Evolutionary conservation across 352 stramenopile species (phyloP).

Genomic region (Phytophthora constricta): DNA sequence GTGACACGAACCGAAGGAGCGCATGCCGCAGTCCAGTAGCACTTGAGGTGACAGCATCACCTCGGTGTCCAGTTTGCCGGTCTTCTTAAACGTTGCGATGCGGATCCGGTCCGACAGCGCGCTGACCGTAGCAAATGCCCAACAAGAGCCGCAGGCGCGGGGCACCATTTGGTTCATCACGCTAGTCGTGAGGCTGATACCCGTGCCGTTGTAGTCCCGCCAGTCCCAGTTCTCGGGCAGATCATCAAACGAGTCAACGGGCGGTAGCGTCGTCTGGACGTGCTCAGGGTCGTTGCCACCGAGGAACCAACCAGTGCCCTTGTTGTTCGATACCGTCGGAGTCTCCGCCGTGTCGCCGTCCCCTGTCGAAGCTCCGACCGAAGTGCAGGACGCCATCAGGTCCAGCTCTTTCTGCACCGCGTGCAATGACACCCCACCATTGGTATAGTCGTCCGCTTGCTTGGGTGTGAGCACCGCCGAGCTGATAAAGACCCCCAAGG

Average conservation of each 20-base stretch:
- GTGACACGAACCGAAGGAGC: conserved; percentile 78
- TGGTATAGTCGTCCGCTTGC: conserved; percentile 45
- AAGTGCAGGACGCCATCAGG: conserved; percentile 52
- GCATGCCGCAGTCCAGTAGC: conserved; percentile 82
- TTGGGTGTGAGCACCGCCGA: conserved; percentile 31
- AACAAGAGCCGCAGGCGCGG: conserved; percentile 78
- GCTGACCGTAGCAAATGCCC: conserved; percentile 76
- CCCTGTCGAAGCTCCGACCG: conserved; percentile 15
- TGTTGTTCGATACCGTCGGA: conserved; percentile 24
- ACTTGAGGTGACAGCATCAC: conserved; percentile 73
- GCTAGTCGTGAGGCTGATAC: conserved; percentile 74
- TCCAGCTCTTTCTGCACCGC: conserved; percentile 61
- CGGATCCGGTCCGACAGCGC: conserved; percentile 82
- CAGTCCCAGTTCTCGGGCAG: conserved; percentile 78
- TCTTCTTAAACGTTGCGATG: conserved; percentile 72
- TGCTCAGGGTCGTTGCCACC: conserved; percentile 65
- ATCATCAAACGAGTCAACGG: conserved; percentile 60
- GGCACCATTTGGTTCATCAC: conserved; percentile 86
- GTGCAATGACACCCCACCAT: conserved; percentile 50
- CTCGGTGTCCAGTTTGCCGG: conserved; percentile 57
- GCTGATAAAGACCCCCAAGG: conserved; percentile 56
- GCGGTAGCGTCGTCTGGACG: conserved; percentile 50
- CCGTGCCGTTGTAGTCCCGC: conserved; percentile 81
- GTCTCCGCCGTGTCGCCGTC: conserved; percentile 25
- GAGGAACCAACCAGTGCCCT: conserved; percentile 69